Percentiles rank a stretch among this genome's conserved stretches.
These are phyloP conservation scores for Endoconidiophora polonica DNA, from an alignment of 2,329 filamentous ascomycete species.

Conservation along the genomic window DNA sequence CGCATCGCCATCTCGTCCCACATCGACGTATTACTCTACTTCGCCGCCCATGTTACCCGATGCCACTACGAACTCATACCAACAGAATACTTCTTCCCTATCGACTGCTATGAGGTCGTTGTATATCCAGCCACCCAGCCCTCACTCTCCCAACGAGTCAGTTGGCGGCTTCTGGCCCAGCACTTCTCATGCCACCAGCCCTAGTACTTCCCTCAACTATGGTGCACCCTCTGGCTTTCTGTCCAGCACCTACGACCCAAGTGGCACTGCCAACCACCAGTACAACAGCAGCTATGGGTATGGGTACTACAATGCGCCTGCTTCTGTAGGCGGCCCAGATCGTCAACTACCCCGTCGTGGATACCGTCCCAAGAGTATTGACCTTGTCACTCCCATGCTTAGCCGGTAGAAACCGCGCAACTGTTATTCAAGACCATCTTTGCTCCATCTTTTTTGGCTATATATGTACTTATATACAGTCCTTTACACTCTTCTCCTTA, in stretches of 20 bases:
- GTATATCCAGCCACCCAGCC: slow-evolving; percentile 36
- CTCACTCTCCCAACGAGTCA: slow-evolving; percentile 32
- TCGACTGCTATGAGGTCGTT: slow-evolving; percentile 39
- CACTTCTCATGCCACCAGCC: slow-evolving; percentile 35
- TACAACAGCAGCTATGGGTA: slow-evolving; percentile 17
- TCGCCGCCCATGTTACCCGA: slow-evolving; percentile 34
- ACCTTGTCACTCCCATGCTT: slow-evolving; percentile 44
- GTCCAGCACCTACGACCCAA: slow-evolving; percentile 35
- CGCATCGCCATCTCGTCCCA: slow-evolving; percentile 44
- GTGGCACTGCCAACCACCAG: slow-evolving; percentile 23
- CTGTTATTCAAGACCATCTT: not conserved
- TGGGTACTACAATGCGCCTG: slow-evolving; percentile 13
- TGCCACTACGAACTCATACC: slow-evolving; percentile 21
- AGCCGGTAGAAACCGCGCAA: slow-evolving; percentile 23
- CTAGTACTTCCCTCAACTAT: slow-evolving; percentile 34
- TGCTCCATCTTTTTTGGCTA: not conserved
- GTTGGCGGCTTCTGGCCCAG: slow-evolving; percentile 32
- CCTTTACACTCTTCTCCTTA: not conserved
- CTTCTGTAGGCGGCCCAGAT: slow-evolving; percentile 26
- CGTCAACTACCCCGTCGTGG: slow-evolving; percentile 41
- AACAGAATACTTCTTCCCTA: slow-evolving; percentile 25
- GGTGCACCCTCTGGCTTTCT: slow-evolving; percentile 25
- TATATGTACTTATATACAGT: not conserved
- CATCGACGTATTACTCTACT: slow-evolving; percentile 33
- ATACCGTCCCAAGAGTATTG: slow-evolving; percentile 44